Percentiles rank a stretch among this genome's conserved stretches.
Conservation (phyloP, 352 stramenopile species). For the Pythium chondricola region DNA sequence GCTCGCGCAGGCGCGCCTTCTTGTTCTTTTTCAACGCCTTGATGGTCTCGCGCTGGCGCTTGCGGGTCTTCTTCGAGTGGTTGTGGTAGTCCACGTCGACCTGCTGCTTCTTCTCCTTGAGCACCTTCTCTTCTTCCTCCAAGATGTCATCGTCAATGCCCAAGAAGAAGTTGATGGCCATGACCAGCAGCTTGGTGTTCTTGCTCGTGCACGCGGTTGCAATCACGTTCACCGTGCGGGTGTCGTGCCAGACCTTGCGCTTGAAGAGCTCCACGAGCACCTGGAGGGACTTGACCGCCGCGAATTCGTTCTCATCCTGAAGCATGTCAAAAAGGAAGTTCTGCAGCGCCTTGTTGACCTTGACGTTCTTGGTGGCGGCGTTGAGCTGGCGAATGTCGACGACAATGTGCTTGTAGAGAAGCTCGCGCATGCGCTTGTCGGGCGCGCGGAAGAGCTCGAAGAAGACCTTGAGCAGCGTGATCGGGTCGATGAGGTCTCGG, state of each 20-base stretch:
- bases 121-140: slow-evolving; percentile 92
- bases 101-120: slow-evolving; percentile 76
- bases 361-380: slow-evolving; percentile 91
- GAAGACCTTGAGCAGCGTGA: slow-evolving; percentile 93
- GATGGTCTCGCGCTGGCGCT: slow-evolving; percentile 77
- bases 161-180: slow-evolving; percentile 97
- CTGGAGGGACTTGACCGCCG: slow-evolving; percentile 87
- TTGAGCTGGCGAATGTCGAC: slow-evolving; percentile 89
- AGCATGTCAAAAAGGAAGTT: slow-evolving; percentile 95
- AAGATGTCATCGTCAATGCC: slow-evolving; percentile 97
- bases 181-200: slow-evolving; percentile 84
- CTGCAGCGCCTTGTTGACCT: slow-evolving; percentile 94
- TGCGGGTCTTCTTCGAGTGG: slow-evolving; percentile 97
- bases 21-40: slow-evolving; percentile 90
- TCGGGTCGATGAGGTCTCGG: slow-evolving; percentile 87
- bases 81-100: slow-evolving; percentile 91
- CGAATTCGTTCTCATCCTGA: slow-evolving; percentile 81
- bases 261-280: slow-evolving; percentile 96
- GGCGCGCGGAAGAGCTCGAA: slow-evolving; percentile 95
- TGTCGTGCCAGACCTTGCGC: slow-evolving; percentile 95
- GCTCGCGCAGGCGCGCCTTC: slow-evolving; percentile 67
- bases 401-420: slow-evolving; percentile 96
- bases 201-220: slow-evolving; percentile 87
- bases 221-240: slow-evolving; percentile 95
- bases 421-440: slow-evolving; percentile 94